Base-by-base conservation (phyloP, 257 asterid genomes). In the Datura wrightii region DNA sequence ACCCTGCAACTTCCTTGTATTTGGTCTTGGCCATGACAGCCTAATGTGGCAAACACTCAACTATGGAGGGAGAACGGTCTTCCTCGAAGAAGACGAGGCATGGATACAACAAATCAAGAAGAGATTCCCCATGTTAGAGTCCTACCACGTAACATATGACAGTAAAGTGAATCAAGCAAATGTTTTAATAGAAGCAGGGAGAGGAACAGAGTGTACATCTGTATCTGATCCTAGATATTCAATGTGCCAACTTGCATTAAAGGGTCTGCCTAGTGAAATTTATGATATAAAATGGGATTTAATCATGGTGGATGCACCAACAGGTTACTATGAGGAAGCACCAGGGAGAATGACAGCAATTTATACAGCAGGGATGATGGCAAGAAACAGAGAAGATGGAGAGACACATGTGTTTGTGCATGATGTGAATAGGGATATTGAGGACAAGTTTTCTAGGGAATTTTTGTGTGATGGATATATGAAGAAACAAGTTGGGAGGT, bases 341-440 rank as follows among this genome's bases (percentile, higher is more conserved):
- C 99, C 98, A 8, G 99, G 99, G 80, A 80, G 99, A 86, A 95
- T 95, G 99, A 66, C 90, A 18, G 98, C 97, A 11, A 95, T 95
- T 58, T 95, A 94, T 80, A 95, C 98, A 6, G 99, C 96, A 0
- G 97, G 99, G n/a, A 94, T 95, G 99, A 89, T 94, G 95, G 99
- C 98, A 0, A 88, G 98, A 86, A 92, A 91, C 84, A 89, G 88
- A 36, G 92, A 72, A 18, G 89, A 83, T 54, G 92, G 85, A 8
- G 92, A 72, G 85, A 95, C 99, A 16, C 90, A 95, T 46, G 93
- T 95, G 79, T 88, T 95, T 84, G 97, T 95, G 85, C 99, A 95
- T 82, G 98, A 95, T 89, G 97, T 94, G 86, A 94, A 94, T 86
- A 92, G 98, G 89, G 93, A 88, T 85, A 91, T 94, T 85, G 98